Evolutionary conservation across 2,329 filamentous ascomycete species (phyloP).

Genomic region (Macrophomina pseudophaseolina): DNA sequence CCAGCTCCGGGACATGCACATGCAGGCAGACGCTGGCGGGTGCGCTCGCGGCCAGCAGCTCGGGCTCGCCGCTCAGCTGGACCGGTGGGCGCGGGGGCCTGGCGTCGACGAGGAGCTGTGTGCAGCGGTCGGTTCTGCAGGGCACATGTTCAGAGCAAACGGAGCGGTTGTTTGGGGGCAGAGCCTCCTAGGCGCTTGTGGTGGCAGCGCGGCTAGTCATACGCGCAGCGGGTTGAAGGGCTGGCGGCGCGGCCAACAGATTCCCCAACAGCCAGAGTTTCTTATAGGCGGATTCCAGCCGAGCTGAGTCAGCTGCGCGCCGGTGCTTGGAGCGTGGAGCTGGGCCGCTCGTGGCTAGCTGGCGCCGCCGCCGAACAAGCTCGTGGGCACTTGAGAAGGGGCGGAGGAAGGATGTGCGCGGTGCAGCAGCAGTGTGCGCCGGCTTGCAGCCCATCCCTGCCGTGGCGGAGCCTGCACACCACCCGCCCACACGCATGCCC

Average conservation of each 20-base stretch:
- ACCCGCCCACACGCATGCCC: not conserved
- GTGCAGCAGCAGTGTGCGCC: slow-evolving; percentile 5
- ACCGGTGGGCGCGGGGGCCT: not conserved
- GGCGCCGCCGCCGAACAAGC: slow-evolving; percentile 4
- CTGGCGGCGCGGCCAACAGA: slow-evolving; percentile 8
- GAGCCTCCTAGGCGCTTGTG: slow-evolving; percentile 6
- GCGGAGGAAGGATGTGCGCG: slow-evolving; percentile 9
- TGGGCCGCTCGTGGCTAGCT: slow-evolving; percentile 8
- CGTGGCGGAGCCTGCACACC: slow-evolving; percentile 2
- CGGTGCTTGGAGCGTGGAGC: not conserved
- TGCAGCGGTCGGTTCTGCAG: slow-evolving; percentile 5
- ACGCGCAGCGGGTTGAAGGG: slow-evolving; percentile 15
- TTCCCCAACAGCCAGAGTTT: slow-evolving; percentile 10
- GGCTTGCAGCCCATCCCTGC: slow-evolving; percentile 6
- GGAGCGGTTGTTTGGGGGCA: not conserved
- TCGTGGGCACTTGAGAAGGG: slow-evolving; percentile 2
- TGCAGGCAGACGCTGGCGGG: not conserved
- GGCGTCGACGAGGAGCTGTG: slow-evolving; percentile 2
- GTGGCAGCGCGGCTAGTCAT: slow-evolving; percentile 5
- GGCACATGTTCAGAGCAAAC: slow-evolving; percentile 15
- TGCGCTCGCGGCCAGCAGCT: slow-evolving; percentile 1
- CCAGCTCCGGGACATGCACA: slow-evolving; percentile 1
- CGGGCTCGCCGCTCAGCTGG: slow-evolving; percentile 19
- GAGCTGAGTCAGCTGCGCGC: slow-evolving; percentile 3
- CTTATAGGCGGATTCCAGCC: slow-evolving; percentile 19